phyloP scores from a whole-genome alignment of 108 stramenopile genomes.

The Licmophora abbreviata region DNA sequence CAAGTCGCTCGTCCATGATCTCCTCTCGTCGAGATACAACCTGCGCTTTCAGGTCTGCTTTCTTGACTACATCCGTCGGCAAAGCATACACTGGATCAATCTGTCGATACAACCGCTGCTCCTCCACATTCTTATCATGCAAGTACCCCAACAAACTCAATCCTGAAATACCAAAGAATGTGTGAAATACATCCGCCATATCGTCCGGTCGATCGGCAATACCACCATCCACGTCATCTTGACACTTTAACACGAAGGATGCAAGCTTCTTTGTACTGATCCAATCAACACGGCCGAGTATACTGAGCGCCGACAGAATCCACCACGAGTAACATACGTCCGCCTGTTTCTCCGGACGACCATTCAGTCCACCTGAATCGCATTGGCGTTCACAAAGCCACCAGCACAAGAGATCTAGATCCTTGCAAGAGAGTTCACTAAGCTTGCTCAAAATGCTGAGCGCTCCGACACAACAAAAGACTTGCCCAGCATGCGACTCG shows the following conservation, averaged over 20 bases:
- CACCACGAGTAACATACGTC: conserved; percentile 99
- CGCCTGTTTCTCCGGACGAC: conserved; percentile 97
- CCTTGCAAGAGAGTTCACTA: conserved; percentile 13
- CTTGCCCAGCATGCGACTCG: conserved; percentile 96
- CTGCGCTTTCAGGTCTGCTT: conserved; percentile 49
- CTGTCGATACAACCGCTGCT: conserved; percentile 27
- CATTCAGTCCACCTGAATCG: conserved; percentile 95
- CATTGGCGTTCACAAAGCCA: conserved; percentile 99
- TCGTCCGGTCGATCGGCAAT: conserved; percentile 95
- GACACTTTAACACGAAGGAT: conserved; percentile 89
- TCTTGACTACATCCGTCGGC: conserved; percentile 64
- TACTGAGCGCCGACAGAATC: conserved; percentile 89
- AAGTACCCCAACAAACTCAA: conserved; percentile 81
- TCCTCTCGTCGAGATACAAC: conserved; percentile 23
- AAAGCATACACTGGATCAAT: conserved; percentile 88
- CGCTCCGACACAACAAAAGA: conserved; percentile 96
- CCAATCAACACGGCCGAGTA: conserved; percentile 90
- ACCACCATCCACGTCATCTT: conserved; percentile 97
- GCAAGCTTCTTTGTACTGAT: conserved; percentile 74
- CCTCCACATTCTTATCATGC: conserved; percentile 3
- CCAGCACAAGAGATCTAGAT: conserved; percentile 88
- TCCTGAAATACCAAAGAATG: conserved; percentile 96
- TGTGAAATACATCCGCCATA: conserved; percentile 97
- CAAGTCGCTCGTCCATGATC: conserved; percentile 29
- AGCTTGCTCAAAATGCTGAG: conserved; percentile 80